Conservation (phyloP, 176 grass and related monocot species). For the Oropetium thomaeum region DNA sequence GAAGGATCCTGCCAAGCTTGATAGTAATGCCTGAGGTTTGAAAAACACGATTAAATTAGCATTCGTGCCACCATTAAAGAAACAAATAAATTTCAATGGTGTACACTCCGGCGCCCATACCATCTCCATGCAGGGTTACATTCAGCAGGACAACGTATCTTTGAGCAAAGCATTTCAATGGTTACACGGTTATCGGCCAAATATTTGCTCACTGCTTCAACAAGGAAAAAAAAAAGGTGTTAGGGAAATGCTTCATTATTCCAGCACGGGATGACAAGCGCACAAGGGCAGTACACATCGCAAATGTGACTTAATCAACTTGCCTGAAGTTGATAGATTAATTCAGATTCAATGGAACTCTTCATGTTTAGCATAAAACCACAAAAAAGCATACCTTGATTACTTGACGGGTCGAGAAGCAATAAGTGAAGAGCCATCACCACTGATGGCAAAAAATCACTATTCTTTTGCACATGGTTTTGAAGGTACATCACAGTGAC, state of each 20-base stretch:
- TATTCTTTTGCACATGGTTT: conserved; percentile 48
- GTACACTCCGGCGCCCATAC: conserved; percentile 34
- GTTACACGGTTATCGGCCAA: conserved; percentile 34
- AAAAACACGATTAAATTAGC: not conserved
- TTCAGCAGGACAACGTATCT: conserved; percentile 66
- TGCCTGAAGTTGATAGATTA: not conserved
- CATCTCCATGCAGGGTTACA: conserved; percentile 86
- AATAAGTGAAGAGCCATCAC: conserved; percentile 63
- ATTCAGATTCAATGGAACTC: not conserved
- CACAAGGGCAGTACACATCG: not conserved
- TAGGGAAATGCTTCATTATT: conserved; percentile 1
- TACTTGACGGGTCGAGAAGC: conserved; percentile 39
- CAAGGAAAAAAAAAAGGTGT: not conserved
- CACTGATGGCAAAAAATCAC: conserved; percentile 51
- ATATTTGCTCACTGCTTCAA: conserved; percentile 45
- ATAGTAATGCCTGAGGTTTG: conserved; percentile 63
- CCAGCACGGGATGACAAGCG: not conserved
- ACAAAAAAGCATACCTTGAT: conserved; percentile 37
- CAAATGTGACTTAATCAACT: not conserved
- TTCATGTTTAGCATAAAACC: conserved; percentile 22
- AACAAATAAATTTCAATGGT: not conserved
- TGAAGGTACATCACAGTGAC: conserved; percentile 73
- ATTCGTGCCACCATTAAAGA: not conserved
- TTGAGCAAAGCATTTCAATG: conserved; percentile 56
- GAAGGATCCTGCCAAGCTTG: conserved; percentile 64